Percentiles rank a stretch among this genome's conserved stretches.
Conservation (phyloP, 1,284 basidiomycete genomes). For the Porogramme epimiltina region DNA sequence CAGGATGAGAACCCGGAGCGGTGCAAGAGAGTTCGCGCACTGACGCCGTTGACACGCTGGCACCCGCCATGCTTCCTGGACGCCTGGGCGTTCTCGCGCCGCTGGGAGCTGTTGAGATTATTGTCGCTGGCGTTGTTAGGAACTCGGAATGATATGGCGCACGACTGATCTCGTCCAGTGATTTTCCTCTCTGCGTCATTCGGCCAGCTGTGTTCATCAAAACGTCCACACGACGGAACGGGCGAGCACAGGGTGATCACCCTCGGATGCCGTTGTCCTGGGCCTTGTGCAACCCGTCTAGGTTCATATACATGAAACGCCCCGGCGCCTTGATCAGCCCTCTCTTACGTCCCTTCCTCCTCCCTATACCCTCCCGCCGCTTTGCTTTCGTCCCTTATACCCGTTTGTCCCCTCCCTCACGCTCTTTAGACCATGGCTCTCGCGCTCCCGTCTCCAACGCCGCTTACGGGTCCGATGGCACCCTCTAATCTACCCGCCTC, state of each 20-base stretch:
- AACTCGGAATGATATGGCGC: neutral
- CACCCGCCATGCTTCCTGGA: neutral
- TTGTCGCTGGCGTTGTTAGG: no score
- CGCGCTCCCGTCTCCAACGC: conserved; percentile 17
- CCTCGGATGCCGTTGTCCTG: conserved; percentile 4
- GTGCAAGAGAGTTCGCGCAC: no score
- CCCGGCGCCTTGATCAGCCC: conserved; percentile 8
- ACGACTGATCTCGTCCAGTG: conserved; percentile 12
- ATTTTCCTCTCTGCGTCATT: conserved; percentile 13
- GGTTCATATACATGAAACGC: conserved; percentile 22
- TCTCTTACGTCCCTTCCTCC: conserved; percentile 7
- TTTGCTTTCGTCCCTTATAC: conserved; percentile 11
- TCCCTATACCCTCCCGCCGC: conserved; percentile 18
- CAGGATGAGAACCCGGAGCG: no score
- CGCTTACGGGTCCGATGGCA: conserved; percentile 12
- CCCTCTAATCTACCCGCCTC: conserved; percentile 5
- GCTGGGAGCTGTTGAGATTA: no score
- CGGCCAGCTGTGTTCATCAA: conserved; percentile 15
- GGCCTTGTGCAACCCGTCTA: conserved; percentile 3
- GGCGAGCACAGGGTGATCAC: conserved; percentile 12
- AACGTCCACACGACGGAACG: conserved; percentile 15
- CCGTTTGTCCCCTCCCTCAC: conserved; percentile 2
- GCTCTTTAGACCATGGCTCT: conserved; percentile 19
- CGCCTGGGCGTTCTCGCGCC: no score
- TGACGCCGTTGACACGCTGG: no score